Base-by-base conservation (phyloP, 495 filamentous ascomycete genomes). In the Rhizodiscina lignyota region DNA sequence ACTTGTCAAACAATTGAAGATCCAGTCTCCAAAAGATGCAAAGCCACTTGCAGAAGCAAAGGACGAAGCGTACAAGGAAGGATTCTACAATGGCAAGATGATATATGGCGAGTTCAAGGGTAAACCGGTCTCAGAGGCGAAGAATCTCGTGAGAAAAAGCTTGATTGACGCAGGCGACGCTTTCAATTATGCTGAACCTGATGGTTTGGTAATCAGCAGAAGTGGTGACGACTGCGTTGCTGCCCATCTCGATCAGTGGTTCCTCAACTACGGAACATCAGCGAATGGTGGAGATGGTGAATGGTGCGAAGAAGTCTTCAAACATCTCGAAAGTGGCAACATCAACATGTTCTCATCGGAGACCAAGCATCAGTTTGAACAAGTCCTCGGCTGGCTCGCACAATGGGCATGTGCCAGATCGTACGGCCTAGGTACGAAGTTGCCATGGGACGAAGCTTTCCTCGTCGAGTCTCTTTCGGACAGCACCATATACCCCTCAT, bases 41-140 rank as follows among this genome's bases (percentile, higher is more conserved):
- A 93, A 79, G 52, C 80, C 78, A 59, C 72, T 96, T 12, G 77
- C 77, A 18, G 77, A 94, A 62, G 89, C 89, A 21, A 97, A 97
- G 61, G 87, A 96, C 39, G 60, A 87, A 32, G 89, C 89, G 3
- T 97, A 97, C 62, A 91, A 84, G 54, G 86, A 93, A 52, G 89
- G 82, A n/a, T 94, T 82, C 64, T 97, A 96, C 63, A 79, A 91
- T 59, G 89, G 89, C 33, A 82, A 67, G 28, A 89, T 97, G 82
- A 55, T 83, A 27, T 67, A 80, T 36, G 89, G 89, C 31, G 82
- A 93, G 16, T 94, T 80, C 61, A 81, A 77, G 56, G 89, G 85
- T 19, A 69, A 84, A 57, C 65, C 80, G 36, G 89, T 97, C 26
- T 75, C 83, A 45, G 66, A 64, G 27, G 85, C 76, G 16, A 97